Base-by-base conservation (phyloP, 352 stramenopile genomes). In the Phytophthora pluvialis region DNA sequence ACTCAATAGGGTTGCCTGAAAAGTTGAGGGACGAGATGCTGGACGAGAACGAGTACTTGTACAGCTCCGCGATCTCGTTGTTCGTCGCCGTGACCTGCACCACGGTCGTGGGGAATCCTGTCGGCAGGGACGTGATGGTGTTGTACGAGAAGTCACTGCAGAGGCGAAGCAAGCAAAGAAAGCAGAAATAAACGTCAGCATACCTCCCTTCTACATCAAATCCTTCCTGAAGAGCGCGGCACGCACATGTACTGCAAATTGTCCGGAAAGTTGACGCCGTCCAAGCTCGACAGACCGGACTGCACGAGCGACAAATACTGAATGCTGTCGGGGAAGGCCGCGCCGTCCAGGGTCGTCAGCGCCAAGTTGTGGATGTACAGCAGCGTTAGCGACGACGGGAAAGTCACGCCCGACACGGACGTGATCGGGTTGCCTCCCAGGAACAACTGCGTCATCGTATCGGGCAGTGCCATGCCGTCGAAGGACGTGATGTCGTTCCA, bases 341-440 rank as follows among this genome's bases (percentile, higher is more conserved):
- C 74, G 53, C 72, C 77, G 0, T 80, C 45, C 31, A 93, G 39
- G 26, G 76, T 76, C 16, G 63, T 40, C 25, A 93, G 59, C 35
- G 72, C 42, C 32, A 91, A 62, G 62, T 93, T 78, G 73, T 91
- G 82, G 15, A 88, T 75, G 62, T 90, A 93, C 16, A 93, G 74
- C 28, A 88, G 62, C 48, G 76, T 85, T 18, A 91, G 70, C 5
- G 68, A 65, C 45, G 74, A 77, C 31, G 75, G 70, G 36, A 88
- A 88, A 9, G 72, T 63, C 10, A 81, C 54, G 13, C 60, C 73
- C 5, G 63, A 45, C n/a, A 93, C 71, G n/a, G 80, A 88, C 58
- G 64, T 75, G 67, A 93, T 83, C 16, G 67, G 68, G 57, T 93
- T 93, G 15, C 84, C 84, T 29, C 84, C 84, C 0, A 91, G 45